These are phyloP conservation scores for Mycocentrospora acerina DNA, from an alignment of 2,329 filamentous ascomycete species.

Conservation along the genomic window DNA sequence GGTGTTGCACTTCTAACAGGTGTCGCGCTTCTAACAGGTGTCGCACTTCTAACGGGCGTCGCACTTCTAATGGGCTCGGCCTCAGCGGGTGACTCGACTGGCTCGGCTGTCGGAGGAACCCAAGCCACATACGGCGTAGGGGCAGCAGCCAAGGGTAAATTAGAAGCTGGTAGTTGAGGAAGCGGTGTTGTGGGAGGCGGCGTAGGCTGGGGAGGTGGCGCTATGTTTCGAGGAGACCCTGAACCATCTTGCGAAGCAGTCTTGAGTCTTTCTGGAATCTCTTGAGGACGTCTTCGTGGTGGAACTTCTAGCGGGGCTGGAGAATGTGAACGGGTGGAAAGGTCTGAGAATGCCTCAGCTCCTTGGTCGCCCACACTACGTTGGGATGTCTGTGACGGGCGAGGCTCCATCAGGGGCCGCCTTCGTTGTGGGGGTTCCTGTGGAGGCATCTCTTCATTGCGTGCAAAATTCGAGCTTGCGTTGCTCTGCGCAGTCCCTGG, in stretches of 20 bases:
- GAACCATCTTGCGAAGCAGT: constrained; percentile 12
- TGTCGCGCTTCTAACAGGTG: constrained; percentile 3
- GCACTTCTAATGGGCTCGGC: constrained; percentile 3
- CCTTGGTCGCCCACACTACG: constrained; percentile 27
- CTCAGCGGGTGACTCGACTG: constrained; percentile 35
- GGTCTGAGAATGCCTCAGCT: constrained; percentile 19
- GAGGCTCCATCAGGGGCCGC: constrained; percentile 66
- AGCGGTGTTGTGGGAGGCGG: constrained; percentile 28
- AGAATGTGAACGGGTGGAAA: constrained; percentile 26
- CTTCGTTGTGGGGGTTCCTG: constrained; percentile 59
- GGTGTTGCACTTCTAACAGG: constrained; percentile 4
- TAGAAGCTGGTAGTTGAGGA: constrained; percentile 25
- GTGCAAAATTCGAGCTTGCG: constrained; percentile 31
- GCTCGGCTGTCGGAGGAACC: constrained; percentile 39
- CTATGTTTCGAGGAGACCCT: constrained; percentile 6
- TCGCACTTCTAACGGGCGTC: constrained; percentile 3
- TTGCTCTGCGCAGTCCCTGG: constrained; percentile 42
- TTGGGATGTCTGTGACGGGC: constrained; percentile 29
- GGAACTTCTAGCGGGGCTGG: constrained; percentile 28
- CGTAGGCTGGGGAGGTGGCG: constrained; percentile 17
- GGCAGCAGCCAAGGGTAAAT: too few relatives aligned
- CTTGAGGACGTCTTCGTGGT: constrained; percentile 26
- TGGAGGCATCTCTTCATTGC: constrained; percentile 28
- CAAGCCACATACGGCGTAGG: too few relatives aligned
- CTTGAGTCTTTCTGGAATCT: constrained; percentile 33